Conservation (phyloP, 2,329 filamentous ascomycete species). For the Aureobasidium sp. region DNA sequence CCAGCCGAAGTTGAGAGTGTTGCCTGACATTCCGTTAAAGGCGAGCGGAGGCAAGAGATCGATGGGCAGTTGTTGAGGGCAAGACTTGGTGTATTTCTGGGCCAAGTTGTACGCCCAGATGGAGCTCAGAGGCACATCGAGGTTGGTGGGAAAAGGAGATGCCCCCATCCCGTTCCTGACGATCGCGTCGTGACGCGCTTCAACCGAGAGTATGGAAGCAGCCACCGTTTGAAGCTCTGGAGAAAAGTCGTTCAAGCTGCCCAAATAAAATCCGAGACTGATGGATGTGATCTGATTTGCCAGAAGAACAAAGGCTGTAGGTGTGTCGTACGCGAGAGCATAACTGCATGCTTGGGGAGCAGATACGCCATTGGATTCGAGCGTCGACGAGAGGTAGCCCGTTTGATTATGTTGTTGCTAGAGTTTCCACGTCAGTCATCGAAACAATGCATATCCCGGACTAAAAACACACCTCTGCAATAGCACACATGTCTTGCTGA, state of each 20-base stretch:
- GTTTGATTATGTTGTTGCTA: conserved; percentile 7
- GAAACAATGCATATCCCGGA: background rate
- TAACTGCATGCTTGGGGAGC: conserved; percentile 23
- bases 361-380: conserved; percentile 19
- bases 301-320: conserved; percentile 22
- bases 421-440: background rate
- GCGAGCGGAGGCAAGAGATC: conserved; percentile 13
- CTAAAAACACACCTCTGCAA: conserved; percentile 16
- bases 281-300: conserved; percentile 25
- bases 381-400: conserved; percentile 11
- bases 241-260: conserved; percentile 20
- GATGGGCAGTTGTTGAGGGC: conserved; percentile 17
- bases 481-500: conserved; percentile 23
- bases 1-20: conserved; percentile 17
- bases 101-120: conserved; percentile 25
- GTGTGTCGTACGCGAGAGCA: conserved; percentile 20
- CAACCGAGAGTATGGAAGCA: conserved; percentile 22
- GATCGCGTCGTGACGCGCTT: conserved; percentile 24
- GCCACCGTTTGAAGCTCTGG: conserved; percentile 19
- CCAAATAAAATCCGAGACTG: conserved; percentile 24
- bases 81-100: conserved; percentile 23
- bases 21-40: conserved; percentile 16
- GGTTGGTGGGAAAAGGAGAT: conserved; percentile 24
- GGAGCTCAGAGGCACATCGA: conserved; percentile 23
- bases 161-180: conserved; percentile 22